Conservation (phyloP, 495 filamentous ascomycete species). For the Neurospora africana region DNA sequence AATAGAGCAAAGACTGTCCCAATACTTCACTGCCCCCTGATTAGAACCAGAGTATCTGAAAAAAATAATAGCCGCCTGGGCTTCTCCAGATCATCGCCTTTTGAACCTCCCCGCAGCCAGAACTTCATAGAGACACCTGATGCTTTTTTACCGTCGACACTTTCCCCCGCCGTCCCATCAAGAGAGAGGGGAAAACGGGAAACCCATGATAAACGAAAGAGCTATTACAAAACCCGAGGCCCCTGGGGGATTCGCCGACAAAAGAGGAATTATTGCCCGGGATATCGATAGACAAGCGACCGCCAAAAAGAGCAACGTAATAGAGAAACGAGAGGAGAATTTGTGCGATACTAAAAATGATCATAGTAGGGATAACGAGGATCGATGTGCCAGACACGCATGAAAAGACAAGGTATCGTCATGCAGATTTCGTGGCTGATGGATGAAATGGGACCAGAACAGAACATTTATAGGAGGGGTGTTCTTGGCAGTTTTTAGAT, state of each 20-base stretch:
- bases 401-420: constrained; percentile 38
- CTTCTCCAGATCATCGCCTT: constrained; percentile 26
- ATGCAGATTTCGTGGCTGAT: constrained; percentile 41
- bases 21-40: constrained; percentile 18
- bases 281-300: constrained; percentile 11
- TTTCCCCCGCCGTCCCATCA: not conserved
- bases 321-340: constrained; percentile 9
- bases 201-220: constrained; percentile 18
- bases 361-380: constrained; percentile 7
- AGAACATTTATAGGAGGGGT: constrained; percentile 11
- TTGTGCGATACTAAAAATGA: constrained; percentile 4
- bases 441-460: constrained; percentile 36
- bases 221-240: constrained; percentile 21
- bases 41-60: constrained; percentile 32
- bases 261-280: constrained; percentile 11
- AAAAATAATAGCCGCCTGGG: constrained; percentile 32
- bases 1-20: not conserved
- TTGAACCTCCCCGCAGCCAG: constrained; percentile 29
- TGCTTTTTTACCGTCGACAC: constrained; percentile 15
- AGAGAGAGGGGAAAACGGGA: constrained; percentile 1
- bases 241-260: constrained; percentile 5
- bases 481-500: constrained; percentile 18
- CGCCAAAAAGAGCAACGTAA: constrained; percentile 7
- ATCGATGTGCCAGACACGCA: constrained; percentile 43
- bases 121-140: constrained; percentile 3